A percentile compares a stretch with the other conserved stretches of the same genome.
phyloP scores from a whole-genome alignment of 495 filamentous ascomycete species.

The Endocarpon pusillum region DNA sequence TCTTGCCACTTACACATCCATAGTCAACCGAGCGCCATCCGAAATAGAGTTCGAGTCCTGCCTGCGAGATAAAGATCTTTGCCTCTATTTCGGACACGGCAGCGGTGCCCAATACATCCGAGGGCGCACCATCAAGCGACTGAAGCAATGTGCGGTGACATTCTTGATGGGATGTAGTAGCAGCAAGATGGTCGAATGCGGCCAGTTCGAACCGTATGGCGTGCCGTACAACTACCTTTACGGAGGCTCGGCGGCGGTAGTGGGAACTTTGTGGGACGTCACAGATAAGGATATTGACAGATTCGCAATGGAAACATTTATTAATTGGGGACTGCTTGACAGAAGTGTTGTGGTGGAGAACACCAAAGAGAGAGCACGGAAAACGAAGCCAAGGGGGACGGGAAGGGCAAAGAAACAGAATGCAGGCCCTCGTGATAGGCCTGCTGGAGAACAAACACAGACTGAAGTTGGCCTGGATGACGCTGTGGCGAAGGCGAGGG shows the following conservation, averaged over 20 bases:
- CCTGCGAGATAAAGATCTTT: constrained; percentile 42
- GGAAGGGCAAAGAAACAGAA: neutral
- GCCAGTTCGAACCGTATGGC: constrained; percentile 77
- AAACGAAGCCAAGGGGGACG: neutral
- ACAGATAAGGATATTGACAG: constrained; percentile 94
- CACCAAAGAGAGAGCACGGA: constrained; percentile 7
- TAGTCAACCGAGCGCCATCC: constrained; percentile 48
- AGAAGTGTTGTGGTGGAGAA: constrained; percentile 10
- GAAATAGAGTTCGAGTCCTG: constrained; percentile 57
- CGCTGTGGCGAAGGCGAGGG: constrained; percentile 56
- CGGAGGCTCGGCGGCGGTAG: constrained; percentile 63
- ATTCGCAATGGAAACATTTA: constrained; percentile 57
- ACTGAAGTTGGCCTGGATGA: constrained; percentile 38
- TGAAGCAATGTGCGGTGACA: constrained; percentile 61
- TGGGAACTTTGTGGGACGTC: constrained; percentile 92
- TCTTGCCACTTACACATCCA: constrained; percentile 43
- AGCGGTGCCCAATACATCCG: constrained; percentile 90
- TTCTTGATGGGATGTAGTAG: constrained; percentile 88
- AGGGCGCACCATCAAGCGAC: constrained; percentile 53
- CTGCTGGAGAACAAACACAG: constrained; percentile 1
- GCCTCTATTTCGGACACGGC: constrained; percentile 92
- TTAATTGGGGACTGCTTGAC: constrained; percentile 76
- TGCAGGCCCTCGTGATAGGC: too few species aligned
- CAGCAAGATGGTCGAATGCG: constrained; percentile 57
- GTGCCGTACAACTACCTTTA: constrained; percentile 83